Evolutionary conservation across 2,329 filamentous ascomycete genomes (phyloP), one percentile per base, ranked within the genome.

Genomic region (Colletotrichum sp.): DNA sequence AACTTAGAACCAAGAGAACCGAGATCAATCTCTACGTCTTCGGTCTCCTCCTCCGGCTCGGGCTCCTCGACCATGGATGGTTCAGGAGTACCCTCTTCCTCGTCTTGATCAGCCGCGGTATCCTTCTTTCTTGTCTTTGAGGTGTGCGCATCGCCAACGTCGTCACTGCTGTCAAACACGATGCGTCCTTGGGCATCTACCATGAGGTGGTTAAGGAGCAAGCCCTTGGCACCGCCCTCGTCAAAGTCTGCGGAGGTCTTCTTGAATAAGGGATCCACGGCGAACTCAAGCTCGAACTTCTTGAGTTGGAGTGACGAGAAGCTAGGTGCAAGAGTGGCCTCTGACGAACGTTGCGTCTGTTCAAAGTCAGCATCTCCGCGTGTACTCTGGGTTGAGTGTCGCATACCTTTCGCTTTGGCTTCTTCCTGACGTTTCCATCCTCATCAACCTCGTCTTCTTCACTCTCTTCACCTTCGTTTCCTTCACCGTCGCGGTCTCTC

Each of bases 231-330:
- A 72, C 97, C 97, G 24, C 97, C 97, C 86, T 99, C 97, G 82
- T 99, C 97, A 79, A 99, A 99, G 86, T 99, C 97, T 59, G 97
- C 97, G 7, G 96, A 98, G 1, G 96, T 96, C 82, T 99, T 99
- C 83, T 99, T 99, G 90, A 99, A 99, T n/a, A 99, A 87, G 4
- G 97, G 97, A 82, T 99, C 97, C 7, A 99, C 96, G 0, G 96
- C 93, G 79, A 99, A 98, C 82, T 99, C 97, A 60, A 99, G 90
- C 80, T 99, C 97, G 81, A 99, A 96, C 85, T 99, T 99, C 86
- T 99, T 99, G 80, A 99, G 89, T 83, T 98, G 95, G 71, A 99
- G 84, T 21, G 96, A 93, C 57, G 94, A 92, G 84, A 99, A 99
- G 0, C 95, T 97, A 0, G 95, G 93, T 5, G 95, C 97, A 7